Conservation (phyloP, 2,329 filamentous ascomycete species). For the Lachnum nothofagi region DNA sequence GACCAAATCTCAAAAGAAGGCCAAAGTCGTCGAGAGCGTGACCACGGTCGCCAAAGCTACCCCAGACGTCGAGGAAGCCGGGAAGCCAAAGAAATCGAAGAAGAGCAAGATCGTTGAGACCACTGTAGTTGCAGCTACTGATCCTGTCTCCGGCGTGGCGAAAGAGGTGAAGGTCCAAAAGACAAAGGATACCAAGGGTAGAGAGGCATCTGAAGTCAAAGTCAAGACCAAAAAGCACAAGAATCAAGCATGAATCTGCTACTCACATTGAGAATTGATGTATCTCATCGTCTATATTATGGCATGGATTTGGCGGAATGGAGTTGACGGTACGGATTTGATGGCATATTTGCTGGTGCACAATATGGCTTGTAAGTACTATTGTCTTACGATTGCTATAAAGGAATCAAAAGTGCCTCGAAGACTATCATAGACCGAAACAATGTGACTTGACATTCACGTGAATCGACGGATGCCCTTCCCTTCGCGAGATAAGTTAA, state of each 20-base stretch:
- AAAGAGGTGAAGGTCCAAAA: conserved; percentile 35
- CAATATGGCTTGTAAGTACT: no score
- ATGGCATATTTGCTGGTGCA: no score
- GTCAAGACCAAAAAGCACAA: conserved; percentile 20
- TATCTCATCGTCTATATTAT: not conserved
- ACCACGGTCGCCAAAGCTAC: conserved; percentile 9
- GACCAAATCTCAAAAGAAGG: conserved; percentile 20
- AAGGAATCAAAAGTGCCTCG: no score
- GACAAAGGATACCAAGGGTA: not conserved
- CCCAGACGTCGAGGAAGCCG: conserved; percentile 3
- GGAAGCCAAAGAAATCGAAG: conserved; percentile 37
- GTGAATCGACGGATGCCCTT: no score
- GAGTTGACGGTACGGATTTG: no score
- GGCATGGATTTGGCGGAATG: no score
- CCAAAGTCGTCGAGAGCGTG: conserved; percentile 8
- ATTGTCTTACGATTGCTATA: no score
- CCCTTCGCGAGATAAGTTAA: no score
- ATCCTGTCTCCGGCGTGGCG: conserved; percentile 36
- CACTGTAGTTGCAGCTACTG: not conserved
- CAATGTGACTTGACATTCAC: no score
- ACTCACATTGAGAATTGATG: not conserved
- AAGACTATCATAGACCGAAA: no score
- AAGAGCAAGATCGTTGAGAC: conserved; percentile 30
- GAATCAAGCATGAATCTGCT: no score
- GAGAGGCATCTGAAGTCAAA: conserved; percentile 30